Conservation (phyloP, 2,329 filamentous ascomycete species). For the Pseudocercospora eumusae region DNA sequence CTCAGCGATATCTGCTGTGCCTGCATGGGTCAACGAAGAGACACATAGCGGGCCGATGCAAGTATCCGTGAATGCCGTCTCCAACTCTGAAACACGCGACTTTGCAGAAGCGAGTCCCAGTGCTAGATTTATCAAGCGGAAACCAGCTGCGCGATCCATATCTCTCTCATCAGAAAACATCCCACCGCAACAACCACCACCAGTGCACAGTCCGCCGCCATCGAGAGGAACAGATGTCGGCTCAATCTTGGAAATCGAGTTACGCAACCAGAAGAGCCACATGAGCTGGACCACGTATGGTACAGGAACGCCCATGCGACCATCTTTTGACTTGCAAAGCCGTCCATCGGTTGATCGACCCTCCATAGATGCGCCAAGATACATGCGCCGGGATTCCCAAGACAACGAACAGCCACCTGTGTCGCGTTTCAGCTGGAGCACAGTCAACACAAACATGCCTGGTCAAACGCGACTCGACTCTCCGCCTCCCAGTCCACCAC, state of each 20-base stretch:
- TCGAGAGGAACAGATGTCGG: constrained; percentile 19
- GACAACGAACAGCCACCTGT: constrained; percentile 11
- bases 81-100: constrained; percentile 17
- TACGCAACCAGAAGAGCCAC: constrained; percentile 31
- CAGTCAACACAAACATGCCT: constrained; percentile 42
- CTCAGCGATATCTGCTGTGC: constrained; percentile 32
- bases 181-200: constrained; percentile 23
- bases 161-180: constrained; percentile 29
- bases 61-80: constrained; percentile 14
- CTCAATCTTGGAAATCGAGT: constrained; percentile 15
- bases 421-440: constrained; percentile 47
- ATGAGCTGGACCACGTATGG: constrained; percentile 41
- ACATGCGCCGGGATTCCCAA: constrained; percentile 1
- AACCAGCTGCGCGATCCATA: constrained; percentile 29
- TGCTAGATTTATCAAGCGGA: constrained; percentile 31
- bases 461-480: constrained; percentile 43
- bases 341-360: constrained; percentile 26
- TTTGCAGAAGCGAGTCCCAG: constrained; percentile 9
- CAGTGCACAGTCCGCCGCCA: constrained; percentile 20
- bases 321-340: constrained; percentile 22
- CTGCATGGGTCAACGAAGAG: not conserved
- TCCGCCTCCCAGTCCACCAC: constrained; percentile 46
- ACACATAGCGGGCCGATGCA: constrained; percentile 11
- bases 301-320: constrained; percentile 26
- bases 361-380: constrained; percentile 13